A percentile compares a stretch with the other conserved stretches of the same genome.
These are phyloP conservation scores for Micromonas commoda DNA, from an alignment of 139 green algal genomes.

Conservation along the genomic window DNA sequence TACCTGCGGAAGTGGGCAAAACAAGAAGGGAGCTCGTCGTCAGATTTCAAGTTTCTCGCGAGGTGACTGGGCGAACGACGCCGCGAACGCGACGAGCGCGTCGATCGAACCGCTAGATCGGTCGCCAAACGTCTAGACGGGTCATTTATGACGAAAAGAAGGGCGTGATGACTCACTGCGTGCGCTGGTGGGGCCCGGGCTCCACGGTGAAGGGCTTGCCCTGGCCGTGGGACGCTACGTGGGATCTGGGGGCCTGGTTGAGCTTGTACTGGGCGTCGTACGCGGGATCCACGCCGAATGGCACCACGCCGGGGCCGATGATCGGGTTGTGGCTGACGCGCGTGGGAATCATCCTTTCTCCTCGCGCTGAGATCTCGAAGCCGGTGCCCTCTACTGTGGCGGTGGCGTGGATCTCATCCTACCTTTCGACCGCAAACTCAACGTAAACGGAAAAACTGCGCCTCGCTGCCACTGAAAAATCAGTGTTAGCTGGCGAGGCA, in stretches of 20 bases:
- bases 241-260: constrained; percentile 44
- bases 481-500: too few species aligned
- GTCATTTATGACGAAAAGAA: too few species aligned
- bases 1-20: constrained; percentile 39
- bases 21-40: too few species aligned
- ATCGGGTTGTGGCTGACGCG: constrained; percentile 53
- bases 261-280: constrained; percentile 31
- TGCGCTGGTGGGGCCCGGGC: constrained; percentile 6
- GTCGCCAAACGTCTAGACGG: too few species aligned
- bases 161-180: constrained; percentile 31
- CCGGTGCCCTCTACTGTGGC: too few species aligned
- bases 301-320: constrained; percentile 63
- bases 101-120: too few species aligned
- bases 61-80: neutral
- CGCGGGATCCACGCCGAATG: constrained; percentile 65
- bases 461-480: too few species aligned
- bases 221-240: neutral
- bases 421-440: too few species aligned
- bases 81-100: neutral
- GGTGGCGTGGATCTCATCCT: too few species aligned
- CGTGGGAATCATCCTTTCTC: constrained; percentile 49
- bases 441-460: too few species aligned
- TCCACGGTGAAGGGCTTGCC: constrained; percentile 3
- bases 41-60: neutral
- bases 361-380: neutral